Conservation (phyloP, 2,329 filamentous ascomycete genomes). For the Cladosporium velox region DNA sequence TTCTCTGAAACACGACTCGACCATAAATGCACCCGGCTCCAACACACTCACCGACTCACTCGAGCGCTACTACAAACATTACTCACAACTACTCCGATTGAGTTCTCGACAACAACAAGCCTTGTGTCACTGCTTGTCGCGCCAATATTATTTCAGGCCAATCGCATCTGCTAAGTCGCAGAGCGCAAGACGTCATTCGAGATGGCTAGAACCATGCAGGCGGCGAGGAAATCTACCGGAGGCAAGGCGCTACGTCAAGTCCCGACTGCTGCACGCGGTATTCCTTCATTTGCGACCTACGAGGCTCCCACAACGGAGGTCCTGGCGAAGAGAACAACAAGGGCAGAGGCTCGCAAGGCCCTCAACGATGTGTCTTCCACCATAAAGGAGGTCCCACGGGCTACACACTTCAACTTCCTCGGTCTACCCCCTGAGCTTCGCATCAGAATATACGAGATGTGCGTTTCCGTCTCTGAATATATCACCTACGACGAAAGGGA, state of each 20-base stretch:
- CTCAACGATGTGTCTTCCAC: not conserved
- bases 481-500: not conserved
- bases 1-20: not conserved
- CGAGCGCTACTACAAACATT: not conserved
- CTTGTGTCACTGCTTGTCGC: not conserved
- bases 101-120: not conserved
- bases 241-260: too few relatives aligned
- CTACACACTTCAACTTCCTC: not conserved
- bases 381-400: not conserved
- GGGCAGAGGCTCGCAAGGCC: too few relatives aligned
- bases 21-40: not conserved
- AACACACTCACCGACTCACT: not conserved
- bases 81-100: not conserved
- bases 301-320: not conserved
- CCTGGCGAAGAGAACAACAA: not conserved
- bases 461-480: not conserved
- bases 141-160: not conserved
- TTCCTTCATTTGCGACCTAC: not conserved
- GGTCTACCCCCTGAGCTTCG: not conserved
- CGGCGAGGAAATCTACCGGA: too few relatives aligned
- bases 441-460: not conserved
- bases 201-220: not conserved
- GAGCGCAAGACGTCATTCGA: not conserved
- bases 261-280: not conserved
- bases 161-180: too few relatives aligned